Percentiles rank a stretch among this genome's conserved stretches.
These are phyloP conservation scores for Hypoxylon cercidicola DNA, from an alignment of 495 filamentous ascomycete genomes.

Conservation along the genomic window DNA sequence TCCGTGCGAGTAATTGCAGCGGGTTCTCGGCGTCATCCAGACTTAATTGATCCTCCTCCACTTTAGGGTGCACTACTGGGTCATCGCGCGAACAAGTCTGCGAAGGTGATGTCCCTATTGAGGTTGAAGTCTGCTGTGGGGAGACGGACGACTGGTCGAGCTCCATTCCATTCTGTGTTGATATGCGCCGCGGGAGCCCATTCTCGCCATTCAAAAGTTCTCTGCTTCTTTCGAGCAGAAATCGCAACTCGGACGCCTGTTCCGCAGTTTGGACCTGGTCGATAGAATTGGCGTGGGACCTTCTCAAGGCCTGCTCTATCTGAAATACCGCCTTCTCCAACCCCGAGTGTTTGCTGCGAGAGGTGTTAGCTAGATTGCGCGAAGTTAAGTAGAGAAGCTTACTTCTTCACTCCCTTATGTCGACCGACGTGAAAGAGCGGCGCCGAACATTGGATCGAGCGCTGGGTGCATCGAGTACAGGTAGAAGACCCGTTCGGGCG, in stretches of 20 bases:
- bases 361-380: slow-evolving; percentile 13
- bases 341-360: slow-evolving; percentile 72
- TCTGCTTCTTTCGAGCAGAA: slow-evolving; percentile 61
- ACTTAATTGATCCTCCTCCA: slow-evolving; percentile 62
- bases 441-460: slow-evolving; percentile 68
- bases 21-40: slow-evolving; percentile 81
- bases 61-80: slow-evolving; percentile 30
- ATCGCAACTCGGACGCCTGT: slow-evolving; percentile 65
- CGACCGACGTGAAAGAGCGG: slow-evolving; percentile 75
- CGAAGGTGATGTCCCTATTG: slow-evolving; percentile 41
- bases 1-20: slow-evolving; percentile 73
- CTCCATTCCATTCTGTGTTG: slow-evolving; percentile 23
- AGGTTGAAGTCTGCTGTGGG: slow-evolving; percentile 44
- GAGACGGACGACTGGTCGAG: slow-evolving; percentile 41
- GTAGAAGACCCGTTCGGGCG: slow-evolving; percentile 57
- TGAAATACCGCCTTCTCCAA: slow-evolving; percentile 78
- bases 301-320: slow-evolving; percentile 76
- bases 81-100: slow-evolving; percentile 45
- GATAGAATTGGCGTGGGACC: slow-evolving; percentile 60
- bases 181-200: slow-evolving; percentile 32
- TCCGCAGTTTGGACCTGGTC: slow-evolving; percentile 63
- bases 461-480: slow-evolving; percentile 72
- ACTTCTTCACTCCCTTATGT: slow-evolving; percentile 82
- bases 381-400: slow-evolving; percentile 43
- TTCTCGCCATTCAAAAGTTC: slow-evolving; percentile 46